phyloP scores from a whole-genome alignment of 176 grass and related monocot species.

The Oryza brachyantha region DNA sequence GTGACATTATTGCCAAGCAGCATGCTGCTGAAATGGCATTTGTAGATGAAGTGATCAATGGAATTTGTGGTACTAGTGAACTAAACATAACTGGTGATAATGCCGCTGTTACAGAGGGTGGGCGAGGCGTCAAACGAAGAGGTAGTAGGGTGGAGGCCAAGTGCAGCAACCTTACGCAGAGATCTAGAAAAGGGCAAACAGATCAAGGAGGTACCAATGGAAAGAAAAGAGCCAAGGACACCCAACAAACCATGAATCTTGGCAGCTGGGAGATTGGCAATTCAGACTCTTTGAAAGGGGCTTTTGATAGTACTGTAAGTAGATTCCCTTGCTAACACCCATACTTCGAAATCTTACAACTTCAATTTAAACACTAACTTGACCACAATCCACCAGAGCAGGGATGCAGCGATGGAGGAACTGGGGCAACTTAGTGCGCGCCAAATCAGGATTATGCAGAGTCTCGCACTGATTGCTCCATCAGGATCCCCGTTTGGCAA shows the following conservation, averaged over 20 bases:
- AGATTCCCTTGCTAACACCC: conserved; percentile 5
- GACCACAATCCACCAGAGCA: conserved; percentile 49
- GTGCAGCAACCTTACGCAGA: background rate
- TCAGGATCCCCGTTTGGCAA: conserved; percentile 57
- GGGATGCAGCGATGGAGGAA: conserved; percentile 23
- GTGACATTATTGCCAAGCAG: conserved; percentile 41
- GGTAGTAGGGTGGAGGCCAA: conserved; percentile 12
- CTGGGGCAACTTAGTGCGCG: conserved; percentile 40
- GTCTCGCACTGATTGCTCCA: conserved; percentile 70
- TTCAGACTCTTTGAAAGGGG: background rate
- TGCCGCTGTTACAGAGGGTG: conserved; percentile 18
- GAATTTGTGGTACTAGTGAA: conserved; percentile 26
- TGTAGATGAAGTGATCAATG: conserved; percentile 52
- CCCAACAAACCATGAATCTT: background rate
- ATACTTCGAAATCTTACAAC: conserved; percentile 7
- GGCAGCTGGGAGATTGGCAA: background rate
- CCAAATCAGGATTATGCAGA: conserved; percentile 71
- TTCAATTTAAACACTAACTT: conserved; percentile 29
- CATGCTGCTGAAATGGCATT: conserved; percentile 45
- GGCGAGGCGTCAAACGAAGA: conserved; percentile 16
- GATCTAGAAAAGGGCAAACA: background rate
- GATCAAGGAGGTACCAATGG: background rate
- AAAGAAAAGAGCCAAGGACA: background rate
- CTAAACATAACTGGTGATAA: background rate
- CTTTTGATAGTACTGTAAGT: conserved; percentile 32